Conservation (phyloP, 805 yeast species). For the Lipomyces kockii region DNA sequence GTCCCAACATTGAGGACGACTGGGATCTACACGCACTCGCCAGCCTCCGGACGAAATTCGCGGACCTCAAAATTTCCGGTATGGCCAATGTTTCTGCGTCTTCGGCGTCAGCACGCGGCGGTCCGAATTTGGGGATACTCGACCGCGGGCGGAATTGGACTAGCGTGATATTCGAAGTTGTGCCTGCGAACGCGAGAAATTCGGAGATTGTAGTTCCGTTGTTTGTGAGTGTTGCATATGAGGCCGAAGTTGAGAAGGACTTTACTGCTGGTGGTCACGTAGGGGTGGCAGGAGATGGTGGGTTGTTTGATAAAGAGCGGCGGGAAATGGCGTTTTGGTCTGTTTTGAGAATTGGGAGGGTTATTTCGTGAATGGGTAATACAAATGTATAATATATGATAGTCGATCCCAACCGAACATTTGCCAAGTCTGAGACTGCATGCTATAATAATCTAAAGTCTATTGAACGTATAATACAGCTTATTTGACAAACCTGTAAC, state of each 20-base stretch:
- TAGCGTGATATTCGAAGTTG: conserved; percentile 29
- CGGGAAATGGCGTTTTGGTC: conserved; percentile 31
- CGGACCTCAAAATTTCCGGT: conserved; percentile 3
- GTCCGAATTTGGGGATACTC: conserved; percentile 14
- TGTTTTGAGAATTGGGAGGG: conserved; percentile 17
- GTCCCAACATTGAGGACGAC: conserved; percentile 33
- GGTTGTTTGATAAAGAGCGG: conserved; percentile 7
- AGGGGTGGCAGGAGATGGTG: not conserved
- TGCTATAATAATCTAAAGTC: not conserved
- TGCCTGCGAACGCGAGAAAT: conserved; percentile 7
- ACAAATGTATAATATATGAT: not conserved
- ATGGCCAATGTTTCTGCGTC: not conserved
- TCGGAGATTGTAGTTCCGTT: conserved; percentile 26
- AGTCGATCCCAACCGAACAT: not conserved
- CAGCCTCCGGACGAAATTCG: conserved; percentile 13
- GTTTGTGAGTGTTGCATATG: conserved; percentile 31
- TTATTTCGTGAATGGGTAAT: not conserved
- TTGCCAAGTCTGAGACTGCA: not conserved
- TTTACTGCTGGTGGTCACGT: not conserved
- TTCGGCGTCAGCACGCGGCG: not conserved
- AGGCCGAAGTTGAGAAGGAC: conserved; percentile 15
- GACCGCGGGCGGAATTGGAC: conserved; percentile 34
- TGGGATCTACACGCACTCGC: conserved; percentile 26
- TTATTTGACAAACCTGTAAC: not conserved
- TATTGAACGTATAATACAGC: not conserved